Evolutionary conservation across 202 grass and related monocot species (phyloP).

Genomic region (Zoysia matrella): DNA sequence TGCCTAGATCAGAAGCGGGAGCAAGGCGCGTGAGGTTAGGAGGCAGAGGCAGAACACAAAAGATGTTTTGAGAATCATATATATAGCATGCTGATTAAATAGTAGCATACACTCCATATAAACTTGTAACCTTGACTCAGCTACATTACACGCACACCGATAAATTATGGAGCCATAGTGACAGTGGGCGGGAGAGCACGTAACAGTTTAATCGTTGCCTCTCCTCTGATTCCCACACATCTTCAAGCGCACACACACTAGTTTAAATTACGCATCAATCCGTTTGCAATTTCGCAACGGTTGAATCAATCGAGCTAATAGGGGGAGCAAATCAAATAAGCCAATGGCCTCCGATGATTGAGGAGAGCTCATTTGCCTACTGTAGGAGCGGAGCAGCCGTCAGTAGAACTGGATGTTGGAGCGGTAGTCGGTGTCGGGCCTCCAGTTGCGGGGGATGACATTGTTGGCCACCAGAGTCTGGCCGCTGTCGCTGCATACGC

Average conservation of each 20-base stretch:
- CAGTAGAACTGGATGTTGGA: constrained; percentile 57
- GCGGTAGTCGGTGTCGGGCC: constrained; percentile 50
- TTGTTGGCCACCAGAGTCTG: constrained; percentile 45
- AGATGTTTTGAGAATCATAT: background rate
- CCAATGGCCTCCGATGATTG: background rate
- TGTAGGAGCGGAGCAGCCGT: background rate
- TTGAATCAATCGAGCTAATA: background rate
- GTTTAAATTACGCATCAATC: constrained; percentile 4
- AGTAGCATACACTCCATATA: constrained; percentile 30
- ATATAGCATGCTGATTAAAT: constrained; percentile 20
- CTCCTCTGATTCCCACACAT: constrained; percentile 46
- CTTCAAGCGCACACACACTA: constrained; percentile 5
- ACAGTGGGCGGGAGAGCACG: constrained; percentile 59
- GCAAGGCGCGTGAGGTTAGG: background rate
- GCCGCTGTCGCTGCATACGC: constrained; percentile 55
- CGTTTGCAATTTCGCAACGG: background rate
- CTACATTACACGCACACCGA: constrained; percentile 27
- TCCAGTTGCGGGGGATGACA: constrained; percentile 59
- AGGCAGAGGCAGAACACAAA: background rate
- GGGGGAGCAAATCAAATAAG: background rate
- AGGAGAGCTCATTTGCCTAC: background rate
- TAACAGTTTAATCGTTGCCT: constrained; percentile 18
- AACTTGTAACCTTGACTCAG: constrained; percentile 32
- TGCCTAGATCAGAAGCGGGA: background rate
- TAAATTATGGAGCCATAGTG: constrained; percentile 24